phyloP scores from a whole-genome alignment of 768 basidiomycete species.

The Mycena floridula region DNA sequence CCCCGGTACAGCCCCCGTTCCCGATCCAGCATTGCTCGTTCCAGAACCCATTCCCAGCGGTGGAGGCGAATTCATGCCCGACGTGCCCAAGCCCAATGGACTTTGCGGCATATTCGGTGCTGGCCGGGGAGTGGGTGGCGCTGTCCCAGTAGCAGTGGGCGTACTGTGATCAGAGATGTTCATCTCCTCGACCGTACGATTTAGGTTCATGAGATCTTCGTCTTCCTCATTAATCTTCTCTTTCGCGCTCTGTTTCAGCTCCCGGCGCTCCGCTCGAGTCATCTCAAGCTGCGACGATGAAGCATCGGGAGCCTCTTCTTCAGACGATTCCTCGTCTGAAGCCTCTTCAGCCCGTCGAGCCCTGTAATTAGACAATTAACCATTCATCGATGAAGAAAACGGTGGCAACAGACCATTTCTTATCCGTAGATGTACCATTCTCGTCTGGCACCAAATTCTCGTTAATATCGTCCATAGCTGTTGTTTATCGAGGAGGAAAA shows the following conservation, averaged over 20 bases:
- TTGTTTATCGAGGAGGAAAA: too few species aligned
- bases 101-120: too few species aligned
- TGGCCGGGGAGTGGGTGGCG: too few species aligned
- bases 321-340: slow-evolving; percentile 38
- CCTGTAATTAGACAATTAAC: slow-evolving; percentile 26
- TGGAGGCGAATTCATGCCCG: too few species aligned
- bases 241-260: slow-evolving; percentile 54
- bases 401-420: slow-evolving; percentile 32
- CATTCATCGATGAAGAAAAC: slow-evolving; percentile 8
- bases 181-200: slow-evolving; percentile 68
- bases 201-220: slow-evolving; percentile 71
- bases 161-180: slow-evolving; percentile 69
- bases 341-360: slow-evolving; percentile 37
- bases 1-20: too few species aligned
- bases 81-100: too few species aligned
- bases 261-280: slow-evolving; percentile 65
- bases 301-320: slow-evolving; percentile 30
- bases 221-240: slow-evolving; percentile 47
- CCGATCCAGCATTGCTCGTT: too few species aligned
- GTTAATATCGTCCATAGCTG: slow-evolving; percentile 45
- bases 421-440: slow-evolving; percentile 44
- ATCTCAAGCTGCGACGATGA: slow-evolving; percentile 46
- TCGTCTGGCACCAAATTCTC: slow-evolving; percentile 54
- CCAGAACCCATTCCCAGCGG: too few species aligned
- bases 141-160: too few species aligned